Conservation (phyloP, 306 rosid species). For the Astragalus glycyphyllos region DNA sequence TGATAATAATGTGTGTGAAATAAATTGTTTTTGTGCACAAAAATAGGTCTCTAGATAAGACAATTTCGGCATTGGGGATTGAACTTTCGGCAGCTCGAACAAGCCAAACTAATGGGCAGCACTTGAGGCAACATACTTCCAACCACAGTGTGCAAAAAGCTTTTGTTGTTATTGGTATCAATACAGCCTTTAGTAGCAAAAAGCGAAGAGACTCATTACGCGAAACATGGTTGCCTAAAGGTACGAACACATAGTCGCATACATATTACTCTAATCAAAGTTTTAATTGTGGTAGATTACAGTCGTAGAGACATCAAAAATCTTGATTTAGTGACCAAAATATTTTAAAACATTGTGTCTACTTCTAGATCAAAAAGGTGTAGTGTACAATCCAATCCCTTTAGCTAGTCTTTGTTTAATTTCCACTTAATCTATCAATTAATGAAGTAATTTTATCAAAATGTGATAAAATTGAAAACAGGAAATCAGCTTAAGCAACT, state of each 20-base stretch:
- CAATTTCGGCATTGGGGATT: conserved; percentile 76
- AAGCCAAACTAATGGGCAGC: conserved; percentile 44
- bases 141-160: conserved; percentile 55
- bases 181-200: conserved; percentile 90
- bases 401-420: too few relatives aligned
- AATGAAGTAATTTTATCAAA: not conserved
- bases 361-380: conserved; percentile 1
- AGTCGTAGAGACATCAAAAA: too few relatives aligned
- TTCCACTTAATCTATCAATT: not conserved
- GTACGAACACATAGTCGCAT: conserved; percentile 20
- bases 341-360: too few relatives aligned
- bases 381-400: not conserved
- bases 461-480: conserved; percentile 28
- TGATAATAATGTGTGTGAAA: not conserved
- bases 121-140: conserved; percentile 28
- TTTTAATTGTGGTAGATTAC: too few relatives aligned
- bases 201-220: conserved; percentile 77
- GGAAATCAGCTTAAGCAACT: conserved; percentile 61
- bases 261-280: too few relatives aligned
- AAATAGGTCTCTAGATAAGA: conserved; percentile 72
- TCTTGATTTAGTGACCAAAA: too few relatives aligned
- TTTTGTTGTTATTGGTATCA: conserved; percentile 86
- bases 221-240: conserved; percentile 85
- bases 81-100: conserved; percentile 64
- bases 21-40: conserved; percentile 5